Evolutionary conservation across 805 yeast species (phyloP).

Genomic region (Saccharomycopsis sp.): DNA sequence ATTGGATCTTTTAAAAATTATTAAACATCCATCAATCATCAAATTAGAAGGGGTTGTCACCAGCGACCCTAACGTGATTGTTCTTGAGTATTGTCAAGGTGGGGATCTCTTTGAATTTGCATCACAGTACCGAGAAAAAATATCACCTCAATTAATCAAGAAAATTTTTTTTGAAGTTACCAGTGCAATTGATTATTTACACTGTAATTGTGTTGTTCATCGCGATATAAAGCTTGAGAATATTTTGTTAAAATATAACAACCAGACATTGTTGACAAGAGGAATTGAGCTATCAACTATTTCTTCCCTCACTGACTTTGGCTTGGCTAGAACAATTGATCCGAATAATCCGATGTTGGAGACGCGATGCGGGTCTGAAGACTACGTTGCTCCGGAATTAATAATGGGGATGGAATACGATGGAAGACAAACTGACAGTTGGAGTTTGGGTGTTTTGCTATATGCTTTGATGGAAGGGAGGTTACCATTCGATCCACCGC

Average conservation of each 20-base stretch:
- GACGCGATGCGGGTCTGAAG: conserved; percentile 94
- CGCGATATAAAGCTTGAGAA: conserved; percentile 91
- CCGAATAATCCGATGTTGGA: conserved; percentile 56
- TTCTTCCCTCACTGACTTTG: conserved; percentile 78
- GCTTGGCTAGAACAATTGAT: conserved; percentile 67
- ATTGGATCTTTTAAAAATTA: conserved; percentile 48
- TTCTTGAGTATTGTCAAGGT: conserved; percentile 68
- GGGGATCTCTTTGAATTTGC: conserved; percentile 77
- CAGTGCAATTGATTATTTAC: conserved; percentile 66
- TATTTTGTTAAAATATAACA: conserved; percentile 32
- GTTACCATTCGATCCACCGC: conserved; percentile 87
- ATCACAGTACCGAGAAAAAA: conserved; percentile 32
- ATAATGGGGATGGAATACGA: conserved; percentile 86
- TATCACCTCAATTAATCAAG: conserved; percentile 45
- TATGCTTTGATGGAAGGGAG: conserved; percentile 80
- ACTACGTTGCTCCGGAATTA: conserved; percentile 92
- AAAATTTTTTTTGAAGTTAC: conserved; percentile 66
- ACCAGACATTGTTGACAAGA: conserved; percentile 25
- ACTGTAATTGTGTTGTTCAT: conserved; percentile 64
- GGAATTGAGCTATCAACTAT: conserved; percentile 28
- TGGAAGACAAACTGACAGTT: conserved; percentile 84
- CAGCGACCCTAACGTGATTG: conserved; percentile 29
- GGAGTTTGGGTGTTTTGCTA: conserved; percentile 93
- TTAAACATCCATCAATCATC: conserved; percentile 67
- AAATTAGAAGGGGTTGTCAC: conserved; percentile 44